phyloP scores from a whole-genome alignment of 805 yeast species.

The Saccharomycopsis sp. region DNA sequence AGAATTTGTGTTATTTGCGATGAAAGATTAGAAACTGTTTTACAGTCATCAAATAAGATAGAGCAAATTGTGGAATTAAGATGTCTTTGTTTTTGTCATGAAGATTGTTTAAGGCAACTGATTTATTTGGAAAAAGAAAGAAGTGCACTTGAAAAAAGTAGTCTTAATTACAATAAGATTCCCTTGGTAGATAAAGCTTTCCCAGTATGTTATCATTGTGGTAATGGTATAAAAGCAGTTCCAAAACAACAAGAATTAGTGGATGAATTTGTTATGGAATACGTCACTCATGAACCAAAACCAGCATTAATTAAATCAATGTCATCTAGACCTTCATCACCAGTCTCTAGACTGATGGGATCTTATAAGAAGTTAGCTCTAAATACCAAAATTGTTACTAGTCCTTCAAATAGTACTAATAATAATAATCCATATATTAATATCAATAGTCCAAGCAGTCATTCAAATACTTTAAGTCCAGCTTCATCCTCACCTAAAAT shows the following conservation, averaged over 20 bases:
- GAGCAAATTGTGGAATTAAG: constrained; percentile 15
- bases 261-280: constrained; percentile 12
- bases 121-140: constrained; percentile 15
- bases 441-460: constrained; percentile 15
- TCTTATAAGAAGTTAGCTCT: constrained; percentile 1
- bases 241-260: constrained; percentile 10
- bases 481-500: neutral
- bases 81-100: constrained; percentile 16
- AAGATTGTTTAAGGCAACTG: constrained; percentile 12
- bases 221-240: constrained; percentile 5
- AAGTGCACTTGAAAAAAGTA: neutral
- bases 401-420: no score
- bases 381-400: constrained; percentile 5
- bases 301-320: constrained; percentile 1
- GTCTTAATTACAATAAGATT: neutral
- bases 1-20: constrained; percentile 13
- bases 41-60: constrained; percentile 8
- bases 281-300: constrained; percentile 13
- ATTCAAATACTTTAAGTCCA: neutral
- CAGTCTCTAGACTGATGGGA: neutral
- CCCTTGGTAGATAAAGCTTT: constrained; percentile 11
- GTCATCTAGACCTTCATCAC: neutral
- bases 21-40: constrained; percentile 8
- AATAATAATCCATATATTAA: constrained; percentile 15
- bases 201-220: constrained; percentile 16